Conservation (phyloP, 164 flowering plant species). For the Tetrastigma voinierianum region DNA sequence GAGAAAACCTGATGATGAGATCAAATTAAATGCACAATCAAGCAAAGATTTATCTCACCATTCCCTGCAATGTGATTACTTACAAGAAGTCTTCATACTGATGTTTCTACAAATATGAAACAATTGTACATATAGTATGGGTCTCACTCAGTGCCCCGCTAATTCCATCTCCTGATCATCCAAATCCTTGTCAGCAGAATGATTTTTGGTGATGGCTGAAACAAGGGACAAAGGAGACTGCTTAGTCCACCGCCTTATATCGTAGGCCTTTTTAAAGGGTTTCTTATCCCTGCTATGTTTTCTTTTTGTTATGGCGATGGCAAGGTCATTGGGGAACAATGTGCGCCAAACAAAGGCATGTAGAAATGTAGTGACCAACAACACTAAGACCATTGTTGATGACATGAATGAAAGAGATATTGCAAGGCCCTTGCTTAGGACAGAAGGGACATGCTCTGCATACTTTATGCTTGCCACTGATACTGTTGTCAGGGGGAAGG, state of each 20-base stretch:
- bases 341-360: constrained; percentile 88
- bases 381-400: constrained; percentile 71
- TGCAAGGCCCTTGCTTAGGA: constrained; percentile 63
- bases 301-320: constrained; percentile 84
- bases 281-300: constrained; percentile 46
- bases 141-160: neutral
- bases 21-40: no score
- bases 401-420: constrained; percentile 76
- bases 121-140: neutral
- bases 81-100: neutral
- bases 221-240: constrained; percentile 48
- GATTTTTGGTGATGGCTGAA: constrained; percentile 39
- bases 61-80: neutral
- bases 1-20: no score
- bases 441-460: constrained; percentile 72
- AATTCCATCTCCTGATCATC: constrained; percentile 28
- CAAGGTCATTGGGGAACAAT: constrained; percentile 89
- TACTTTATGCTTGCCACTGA: constrained; percentile 91
- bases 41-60: neutral
- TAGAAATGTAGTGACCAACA: constrained; percentile 78
- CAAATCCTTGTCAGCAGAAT: constrained; percentile 25
- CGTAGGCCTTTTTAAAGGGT: constrained; percentile 46
- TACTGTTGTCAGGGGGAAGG: constrained; percentile 96
- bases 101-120: neutral
- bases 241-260: constrained; percentile 82